Evolutionary conservation across 2,329 filamentous ascomycete species (phyloP).

Genomic region (Scedosporium boydii): DNA sequence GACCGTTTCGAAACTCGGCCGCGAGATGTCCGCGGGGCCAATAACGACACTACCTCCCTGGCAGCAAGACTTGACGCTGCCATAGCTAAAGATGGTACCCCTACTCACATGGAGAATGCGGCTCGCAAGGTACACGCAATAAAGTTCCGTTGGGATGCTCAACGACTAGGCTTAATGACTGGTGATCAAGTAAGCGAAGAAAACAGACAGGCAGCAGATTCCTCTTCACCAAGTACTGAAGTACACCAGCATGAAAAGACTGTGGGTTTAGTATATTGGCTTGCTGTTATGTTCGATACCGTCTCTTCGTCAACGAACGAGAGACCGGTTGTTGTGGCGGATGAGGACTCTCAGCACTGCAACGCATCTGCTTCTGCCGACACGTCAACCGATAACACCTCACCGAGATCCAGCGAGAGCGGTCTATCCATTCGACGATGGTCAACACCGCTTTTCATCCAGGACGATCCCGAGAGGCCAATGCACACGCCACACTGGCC

Average conservation of each 20-base stretch:
- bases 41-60: background rate
- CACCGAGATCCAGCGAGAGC: background rate
- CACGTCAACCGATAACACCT: conserved; percentile 12
- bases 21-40: background rate
- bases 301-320: conserved; percentile 42
- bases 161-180: background rate
- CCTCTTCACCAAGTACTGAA: background rate
- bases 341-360: conserved; percentile 30
- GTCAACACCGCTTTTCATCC: conserved; percentile 26
- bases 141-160: conserved; percentile 22
- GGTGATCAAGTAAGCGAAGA: conserved; percentile 3
- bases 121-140: conserved; percentile 27
- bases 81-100: conserved; percentile 16
- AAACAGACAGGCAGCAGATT: background rate
- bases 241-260: conserved; percentile 26
- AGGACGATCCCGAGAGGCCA: conserved; percentile 18
- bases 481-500: conserved; percentile 32
- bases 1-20: background rate
- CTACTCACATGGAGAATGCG: conserved; percentile 26
- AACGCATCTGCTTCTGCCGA: conserved; percentile 14
- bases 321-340: conserved; percentile 25
- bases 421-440: conserved; percentile 15
- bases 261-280: conserved; percentile 45
- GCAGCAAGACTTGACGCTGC: background rate
- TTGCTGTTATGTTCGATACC: conserved; percentile 52